Base-by-base conservation (phyloP, 371 early-diverging fungal species). In the Mortierella sp. region DNA sequence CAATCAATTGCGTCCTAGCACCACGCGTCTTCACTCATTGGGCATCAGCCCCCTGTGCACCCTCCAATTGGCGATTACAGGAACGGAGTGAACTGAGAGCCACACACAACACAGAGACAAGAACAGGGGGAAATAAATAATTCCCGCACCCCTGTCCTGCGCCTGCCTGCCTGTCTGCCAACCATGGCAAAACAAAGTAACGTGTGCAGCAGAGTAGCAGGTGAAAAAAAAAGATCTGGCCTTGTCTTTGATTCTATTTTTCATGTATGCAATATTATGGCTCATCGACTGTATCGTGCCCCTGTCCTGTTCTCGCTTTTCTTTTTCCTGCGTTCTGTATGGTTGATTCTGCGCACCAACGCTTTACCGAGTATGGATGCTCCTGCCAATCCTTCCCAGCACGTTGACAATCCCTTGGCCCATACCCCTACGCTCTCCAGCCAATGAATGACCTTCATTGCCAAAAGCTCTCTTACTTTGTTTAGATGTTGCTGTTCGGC, bases 381-480 rank as follows among this genome's bases (percentile, higher is more conserved):
- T 73, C 6, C 32, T 38, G 70, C 81, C 76, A 76, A 73, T 81
- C 76, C 55, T 32, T 35, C 27, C 4, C 60, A 29, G 38, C 81
- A 81, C 81, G 81, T 81, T 81, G 70, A 11, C 18, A 24, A 43
- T 60, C 58, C 55, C 27, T 71, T 81, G 82, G 82, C 24, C 21
- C 54, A 48, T 21, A 41, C 71, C n/a, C 49, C 49, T 11, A 7
- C 41, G 4, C 29, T 4, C 55, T 32, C 27, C 35, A 76, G 65
- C 76, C 76, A 75, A 80, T 80, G 38, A 56, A 38, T 29, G 7
- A 4, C 32, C 3, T 27, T 18, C 10, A 0, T 51, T 51, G 51
- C 16, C 41, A 41, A 51, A 21, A 18, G 27, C 71, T 55, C 11
- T 8, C 24, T 74, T 70, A 35, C 16, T 18, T 14, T 3, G 12